Evolutionary conservation across 306 rosid genomes (phyloP).

Genomic region (Lotus japonicus): DNA sequence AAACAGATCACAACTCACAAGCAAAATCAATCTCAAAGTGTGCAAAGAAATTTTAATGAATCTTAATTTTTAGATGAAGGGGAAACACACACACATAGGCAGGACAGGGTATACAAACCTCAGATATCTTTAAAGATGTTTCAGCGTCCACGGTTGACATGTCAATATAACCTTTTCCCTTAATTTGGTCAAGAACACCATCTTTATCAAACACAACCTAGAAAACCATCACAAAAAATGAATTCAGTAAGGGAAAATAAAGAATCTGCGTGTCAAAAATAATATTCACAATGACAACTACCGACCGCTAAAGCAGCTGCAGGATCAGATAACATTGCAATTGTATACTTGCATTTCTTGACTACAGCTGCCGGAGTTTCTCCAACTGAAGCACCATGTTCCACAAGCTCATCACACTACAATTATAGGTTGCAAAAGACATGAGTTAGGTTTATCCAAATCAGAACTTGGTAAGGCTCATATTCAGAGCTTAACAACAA

Average conservation of each 20-base stretch:
- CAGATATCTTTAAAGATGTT: slow-evolving; percentile 59
- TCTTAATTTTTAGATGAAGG: not conserved
- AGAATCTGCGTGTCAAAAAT: not conserved
- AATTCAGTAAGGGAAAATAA: not conserved
- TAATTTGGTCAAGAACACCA: slow-evolving; percentile 68
- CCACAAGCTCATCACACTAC: slow-evolving; percentile 64
- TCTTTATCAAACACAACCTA: slow-evolving; percentile 70
- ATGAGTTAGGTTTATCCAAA: not conserved
- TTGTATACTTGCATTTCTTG: slow-evolving; percentile 70
- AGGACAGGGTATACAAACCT: slow-evolving; percentile 43
- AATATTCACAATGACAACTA: not conserved
- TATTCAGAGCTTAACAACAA: not conserved
- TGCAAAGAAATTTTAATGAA: not conserved
- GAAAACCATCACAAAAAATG: not conserved
- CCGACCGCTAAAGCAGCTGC: slow-evolving; percentile 67
- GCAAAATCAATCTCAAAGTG: not conserved
- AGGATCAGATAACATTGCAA: slow-evolving; percentile 81
- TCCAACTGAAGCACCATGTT: slow-evolving; percentile 65
- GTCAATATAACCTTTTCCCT: slow-evolving; percentile 67
- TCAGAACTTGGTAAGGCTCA: too few relatives aligned
- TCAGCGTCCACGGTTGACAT: slow-evolving; percentile 80
- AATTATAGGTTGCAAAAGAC: slow-evolving; percentile 19
- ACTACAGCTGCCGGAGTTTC: slow-evolving; percentile 72
- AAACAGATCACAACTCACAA: not conserved
- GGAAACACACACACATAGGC: not conserved